phyloP scores from a whole-genome alignment of 352 stramenopile species.

The Phytophthora citrophthora region DNA sequence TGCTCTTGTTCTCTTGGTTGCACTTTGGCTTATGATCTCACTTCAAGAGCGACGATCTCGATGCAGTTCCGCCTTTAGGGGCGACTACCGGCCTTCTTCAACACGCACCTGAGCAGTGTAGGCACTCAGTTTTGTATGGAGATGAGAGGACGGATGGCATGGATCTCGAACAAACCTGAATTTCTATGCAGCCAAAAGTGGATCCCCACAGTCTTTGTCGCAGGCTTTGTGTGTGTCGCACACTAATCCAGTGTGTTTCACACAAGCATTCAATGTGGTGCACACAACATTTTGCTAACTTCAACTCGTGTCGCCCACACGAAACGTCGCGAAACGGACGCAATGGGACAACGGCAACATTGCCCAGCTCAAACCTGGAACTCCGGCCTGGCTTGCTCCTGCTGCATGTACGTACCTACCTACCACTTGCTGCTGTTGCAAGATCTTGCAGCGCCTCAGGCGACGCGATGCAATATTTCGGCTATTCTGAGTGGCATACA shows the following conservation, averaged over 20 bases:
- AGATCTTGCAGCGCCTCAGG: constrained; percentile 1
- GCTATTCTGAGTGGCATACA: background rate
- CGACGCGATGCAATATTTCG: constrained; percentile 3
- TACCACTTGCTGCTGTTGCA: background rate
- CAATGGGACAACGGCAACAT: constrained; percentile 12
- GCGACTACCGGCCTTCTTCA: constrained; percentile 19
- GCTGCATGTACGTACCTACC: background rate
- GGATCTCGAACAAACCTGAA: constrained; percentile 1
- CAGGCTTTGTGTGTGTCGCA: constrained; percentile 15
- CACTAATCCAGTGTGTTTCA: constrained; percentile 11
- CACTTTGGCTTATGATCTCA: constrained; percentile 27
- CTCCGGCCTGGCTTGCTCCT: background rate
- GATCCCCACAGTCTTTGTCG: constrained; percentile 15
- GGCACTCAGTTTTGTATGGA: constrained; percentile 16
- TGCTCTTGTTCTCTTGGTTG: constrained; percentile 31
- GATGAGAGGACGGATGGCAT: constrained; percentile 18
- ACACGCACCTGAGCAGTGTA: background rate
- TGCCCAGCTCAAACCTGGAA: no score
- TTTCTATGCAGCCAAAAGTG: constrained; percentile 14
- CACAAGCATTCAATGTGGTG: constrained; percentile 4
- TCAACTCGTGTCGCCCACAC: constrained; percentile 22
- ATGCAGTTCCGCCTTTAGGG: constrained; percentile 2
- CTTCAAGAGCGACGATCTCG: background rate
- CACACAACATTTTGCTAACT: constrained; percentile 11
- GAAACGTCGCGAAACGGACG: constrained; percentile 21